A percentile compares a stretch with the other conserved stretches of the same genome.
Evolutionary conservation across 164 flowering plant species (phyloP).

Genomic region (Vitis labrusca): DNA sequence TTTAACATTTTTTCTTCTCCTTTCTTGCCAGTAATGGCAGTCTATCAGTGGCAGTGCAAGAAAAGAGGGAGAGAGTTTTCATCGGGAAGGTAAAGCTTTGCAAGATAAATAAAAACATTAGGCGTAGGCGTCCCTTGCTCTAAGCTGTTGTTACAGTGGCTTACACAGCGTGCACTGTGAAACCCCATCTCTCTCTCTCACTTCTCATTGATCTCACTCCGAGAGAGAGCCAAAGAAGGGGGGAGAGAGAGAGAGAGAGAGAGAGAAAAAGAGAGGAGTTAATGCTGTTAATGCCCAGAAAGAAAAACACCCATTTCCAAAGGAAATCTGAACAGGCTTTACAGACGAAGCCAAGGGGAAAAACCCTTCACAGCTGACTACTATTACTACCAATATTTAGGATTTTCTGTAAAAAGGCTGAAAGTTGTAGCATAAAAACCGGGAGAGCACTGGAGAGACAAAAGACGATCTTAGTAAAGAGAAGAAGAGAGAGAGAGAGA

Average conservation of each 20-base stretch:
- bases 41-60: constrained; percentile 59
- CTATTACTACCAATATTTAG: constrained; percentile 33
- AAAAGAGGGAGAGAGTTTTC: constrained; percentile 54
- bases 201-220: neutral
- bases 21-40: constrained; percentile 55
- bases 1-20: constrained; percentile 16
- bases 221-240: neutral
- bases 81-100: constrained; percentile 76
- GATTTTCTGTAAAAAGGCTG: constrained; percentile 61
- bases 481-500: constrained; percentile 8
- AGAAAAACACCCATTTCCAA: constrained; percentile 32
- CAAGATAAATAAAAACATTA: neutral
- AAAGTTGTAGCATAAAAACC: constrained; percentile 54
- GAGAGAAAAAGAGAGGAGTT: constrained; percentile 3
- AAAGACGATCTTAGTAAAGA: constrained; percentile 7
- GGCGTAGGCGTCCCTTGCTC: neutral
- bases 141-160: constrained; percentile 1
- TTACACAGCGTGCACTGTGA: constrained; percentile 1
- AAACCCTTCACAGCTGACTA: constrained; percentile 13
- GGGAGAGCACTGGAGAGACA: constrained; percentile 43
- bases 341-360: constrained; percentile 17
- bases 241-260: neutral
- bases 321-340: constrained; percentile 28
- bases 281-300: constrained; percentile 18
- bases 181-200: constrained; percentile 3